Evolutionary conservation across 176 grass and related monocot genomes (phyloP).

Genomic region (Olyra latifolia): DNA sequence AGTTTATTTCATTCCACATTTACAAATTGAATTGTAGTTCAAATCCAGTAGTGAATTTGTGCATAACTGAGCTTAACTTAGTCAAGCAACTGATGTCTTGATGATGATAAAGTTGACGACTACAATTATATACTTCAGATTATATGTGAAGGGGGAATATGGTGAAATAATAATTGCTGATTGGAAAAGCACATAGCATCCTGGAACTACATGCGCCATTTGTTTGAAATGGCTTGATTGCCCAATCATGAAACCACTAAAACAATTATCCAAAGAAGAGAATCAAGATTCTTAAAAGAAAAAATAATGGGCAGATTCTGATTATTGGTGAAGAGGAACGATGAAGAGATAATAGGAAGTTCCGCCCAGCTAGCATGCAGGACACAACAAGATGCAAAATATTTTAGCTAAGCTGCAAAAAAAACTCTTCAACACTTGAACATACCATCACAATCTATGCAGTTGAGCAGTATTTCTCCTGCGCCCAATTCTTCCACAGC

Average conservation of each 20-base stretch:
- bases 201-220: no score
- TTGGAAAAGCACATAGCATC: no score
- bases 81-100: neutral
- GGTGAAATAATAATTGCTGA: neutral
- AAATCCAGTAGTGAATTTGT: neutral
- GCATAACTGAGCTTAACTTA: conserved; percentile 8
- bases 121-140: neutral
- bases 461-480: conserved; percentile 94
- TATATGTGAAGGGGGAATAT: neutral
- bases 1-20: conserved; percentile 7
- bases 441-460: conserved; percentile 98
- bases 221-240: neutral
- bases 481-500: conserved; percentile 91
- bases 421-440: conserved; percentile 24
- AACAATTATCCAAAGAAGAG: neutral
- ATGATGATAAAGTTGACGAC: conserved; percentile 1
- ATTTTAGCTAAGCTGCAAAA: neutral
- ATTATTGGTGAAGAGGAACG: neutral
- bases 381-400: conserved; percentile 11
- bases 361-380: neutral
- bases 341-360: neutral
- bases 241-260: neutral
- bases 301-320: conserved; percentile 8
- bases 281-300: neutral
- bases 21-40: neutral